Base-by-base conservation (phyloP, 1,139 yeast species). In the Debaryomycetaceae sp. region DNA sequence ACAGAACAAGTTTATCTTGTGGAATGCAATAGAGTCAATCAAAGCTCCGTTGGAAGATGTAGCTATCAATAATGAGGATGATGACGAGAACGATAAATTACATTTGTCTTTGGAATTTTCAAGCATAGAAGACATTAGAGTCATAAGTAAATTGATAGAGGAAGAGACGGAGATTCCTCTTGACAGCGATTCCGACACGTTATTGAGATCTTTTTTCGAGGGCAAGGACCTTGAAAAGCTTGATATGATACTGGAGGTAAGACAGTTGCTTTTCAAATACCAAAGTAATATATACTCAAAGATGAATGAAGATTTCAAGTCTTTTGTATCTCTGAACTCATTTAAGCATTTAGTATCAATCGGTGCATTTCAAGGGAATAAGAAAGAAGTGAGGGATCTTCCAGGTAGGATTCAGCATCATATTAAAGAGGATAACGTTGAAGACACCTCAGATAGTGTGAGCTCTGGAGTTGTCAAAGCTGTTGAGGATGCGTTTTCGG, bases 21-120 rank as follows among this genome's bases (percentile, higher is more conserved):
- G 91, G 87, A 62, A 77, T 8, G 75, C 80, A 0, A 85, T 87
- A 1, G 87, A 88, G 49, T 71, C 76, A 1, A 72, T 87, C 35
- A 80, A 82, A 54, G 87, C 86, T 42, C 96, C 96, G 0, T 62
- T 87, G 24, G 93, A 85, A 48, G 83, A 76, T 49, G 61, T 53
- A 23, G 58, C 48, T 38, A 55, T 44, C 37, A 60, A 56, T 7
- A 68, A 53, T 24, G 48, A 60, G 17, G 58, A 56, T 5, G 62
- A 57, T 8, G 50, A 49, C 13, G 54, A 59, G 7, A 49, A 65
- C 33, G 55, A 65, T 2, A 27, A 27, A 11, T 27, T 27, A 11
- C 31, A 27, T 27, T 48, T 72, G 17, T 65, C 66, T 13, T 57
- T 67, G 11, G 75, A 71, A 42, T 70, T 75, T 51, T 63, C 78